Percentiles rank a stretch among this genome's conserved stretches.
These are phyloP conservation scores for Ascochyta viciae-villosae DNA, from an alignment of 2,329 filamentous ascomycete genomes.

Conservation along the genomic window DNA sequence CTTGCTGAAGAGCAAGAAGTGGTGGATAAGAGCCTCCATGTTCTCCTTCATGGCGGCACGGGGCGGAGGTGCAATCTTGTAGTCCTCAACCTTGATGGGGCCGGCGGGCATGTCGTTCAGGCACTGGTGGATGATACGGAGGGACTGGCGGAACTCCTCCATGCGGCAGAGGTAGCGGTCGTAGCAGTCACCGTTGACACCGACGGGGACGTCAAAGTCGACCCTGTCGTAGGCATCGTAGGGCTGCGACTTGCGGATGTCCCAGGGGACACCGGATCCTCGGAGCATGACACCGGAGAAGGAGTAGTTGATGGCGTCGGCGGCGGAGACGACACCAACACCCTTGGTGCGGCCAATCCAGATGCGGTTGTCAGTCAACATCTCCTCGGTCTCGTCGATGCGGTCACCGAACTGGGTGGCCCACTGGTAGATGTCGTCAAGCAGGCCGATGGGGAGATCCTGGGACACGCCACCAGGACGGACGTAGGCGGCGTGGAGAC, in stretches of 20 bases:
- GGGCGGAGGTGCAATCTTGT: conserved; percentile 97
- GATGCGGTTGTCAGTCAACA: conserved; percentile 98
- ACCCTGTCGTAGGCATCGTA: conserved; percentile 98
- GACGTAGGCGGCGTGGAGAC: conserved; percentile 95
- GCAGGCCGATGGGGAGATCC: conserved; percentile 89
- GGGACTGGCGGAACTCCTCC: conserved; percentile 98
- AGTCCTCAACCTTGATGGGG: conserved; percentile 94
- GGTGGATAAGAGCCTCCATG: conserved; percentile 99
- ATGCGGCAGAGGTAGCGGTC: conserved; percentile 98
- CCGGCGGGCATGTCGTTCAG: conserved; percentile 98
- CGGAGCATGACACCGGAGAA: conserved; percentile 98
- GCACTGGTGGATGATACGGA: conserved; percentile 98
- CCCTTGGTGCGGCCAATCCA: conserved; percentile 95
- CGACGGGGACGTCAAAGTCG: conserved; percentile 97
- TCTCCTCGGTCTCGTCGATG: conserved; percentile 97
- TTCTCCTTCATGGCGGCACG: conserved; percentile 99
- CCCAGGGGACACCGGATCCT: conserved; percentile 94
- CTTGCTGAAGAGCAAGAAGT: conserved; percentile 99
- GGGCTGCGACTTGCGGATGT: conserved; percentile 93
- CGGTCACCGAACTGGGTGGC: conserved; percentile 98
- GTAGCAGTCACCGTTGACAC: conserved; percentile 97
- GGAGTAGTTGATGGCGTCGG: conserved; percentile 94
- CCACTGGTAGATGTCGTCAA: conserved; percentile 99
- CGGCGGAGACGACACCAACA: conserved; percentile 87
- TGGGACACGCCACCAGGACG: conserved; percentile 96